phyloP scores from a whole-genome alignment of 1,284 basidiomycete species.

The Flammula alnicola region DNA sequence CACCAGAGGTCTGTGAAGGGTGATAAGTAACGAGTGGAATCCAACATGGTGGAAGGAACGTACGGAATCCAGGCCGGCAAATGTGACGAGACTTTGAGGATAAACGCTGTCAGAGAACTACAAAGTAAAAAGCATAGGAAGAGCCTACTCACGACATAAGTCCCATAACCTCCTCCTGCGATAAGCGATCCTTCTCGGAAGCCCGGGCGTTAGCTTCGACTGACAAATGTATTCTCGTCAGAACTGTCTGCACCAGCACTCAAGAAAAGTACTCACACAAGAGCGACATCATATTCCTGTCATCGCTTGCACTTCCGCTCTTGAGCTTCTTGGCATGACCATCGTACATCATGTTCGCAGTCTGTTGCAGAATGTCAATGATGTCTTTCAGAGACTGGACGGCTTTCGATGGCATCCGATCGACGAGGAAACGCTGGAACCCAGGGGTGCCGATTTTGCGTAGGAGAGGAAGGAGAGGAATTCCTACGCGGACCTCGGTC shows the following conservation, averaged over 20 bases:
- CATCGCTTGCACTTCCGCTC: neutral
- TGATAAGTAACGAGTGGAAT: slow-evolving; percentile 46
- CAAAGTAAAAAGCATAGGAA: neutral
- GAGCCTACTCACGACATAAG: slow-evolving; percentile 40
- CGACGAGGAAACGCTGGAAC: slow-evolving; percentile 1
- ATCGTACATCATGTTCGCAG: neutral
- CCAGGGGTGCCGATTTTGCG: neutral
- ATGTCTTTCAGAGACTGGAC: slow-evolving; percentile 3
- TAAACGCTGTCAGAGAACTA: too few species aligned
- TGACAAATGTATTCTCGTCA: neutral
- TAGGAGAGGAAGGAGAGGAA: slow-evolving; percentile 1
- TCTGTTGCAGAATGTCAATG: slow-evolving; percentile 3
- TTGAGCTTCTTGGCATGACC: neutral
- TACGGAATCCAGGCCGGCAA: neutral
- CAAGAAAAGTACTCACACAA: neutral
- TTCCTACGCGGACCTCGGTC: slow-evolving; percentile 1
- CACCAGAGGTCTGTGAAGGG: slow-evolving; percentile 47
- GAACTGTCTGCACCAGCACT: neutral
- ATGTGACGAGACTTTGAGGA: too few species aligned
- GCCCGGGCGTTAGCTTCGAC: slow-evolving; percentile 30
- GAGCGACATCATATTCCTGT: slow-evolving; percentile 25
- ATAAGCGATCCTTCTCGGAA: slow-evolving; percentile 30
- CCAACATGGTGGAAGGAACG: slow-evolving; percentile 39
- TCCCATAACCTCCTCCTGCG: slow-evolving; percentile 36
- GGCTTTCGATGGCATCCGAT: slow-evolving; percentile 1